Percentiles rank a stretch among this genome's conserved stretches.
phyloP scores from a whole-genome alignment of 2,329 filamentous ascomycete genomes.

The Calcarisporium arbuscula region DNA sequence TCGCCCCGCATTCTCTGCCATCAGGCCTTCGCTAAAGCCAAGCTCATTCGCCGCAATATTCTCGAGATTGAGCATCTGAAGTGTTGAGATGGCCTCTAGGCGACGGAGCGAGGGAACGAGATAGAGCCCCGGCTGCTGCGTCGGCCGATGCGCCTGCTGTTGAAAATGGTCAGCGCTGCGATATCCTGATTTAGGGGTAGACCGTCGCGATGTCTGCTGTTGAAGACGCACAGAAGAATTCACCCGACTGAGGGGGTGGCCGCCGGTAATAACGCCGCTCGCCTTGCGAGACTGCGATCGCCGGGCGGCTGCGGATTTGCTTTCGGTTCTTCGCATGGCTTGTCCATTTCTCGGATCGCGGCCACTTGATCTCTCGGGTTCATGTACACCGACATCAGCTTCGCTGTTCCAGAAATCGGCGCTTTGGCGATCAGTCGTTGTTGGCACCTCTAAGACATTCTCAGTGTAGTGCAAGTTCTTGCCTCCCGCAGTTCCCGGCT shows the following conservation, averaged over 20 bases:
- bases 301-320: conserved; percentile 40
- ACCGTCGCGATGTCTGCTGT: conserved; percentile 23
- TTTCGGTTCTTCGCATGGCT: conserved; percentile 44
- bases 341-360: conserved; percentile 46
- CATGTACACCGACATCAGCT: conserved; percentile 53
- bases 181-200: conserved; percentile 22
- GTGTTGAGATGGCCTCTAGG: conserved; percentile 58
- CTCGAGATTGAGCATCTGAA: conserved; percentile 89
- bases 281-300: conserved; percentile 54
- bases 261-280: conserved; percentile 33
- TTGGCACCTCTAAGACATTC: conserved; percentile 70
- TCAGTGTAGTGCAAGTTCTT: conserved; percentile 91
- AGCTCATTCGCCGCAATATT: conserved; percentile 84
- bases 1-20: conserved; percentile 85
- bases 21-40: conserved; percentile 80
- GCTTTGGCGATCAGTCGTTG: conserved; percentile 29
- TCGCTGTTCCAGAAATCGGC: conserved; percentile 69
- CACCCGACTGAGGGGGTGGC: conserved; percentile 38
- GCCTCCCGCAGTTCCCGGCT: conserved; percentile 67
- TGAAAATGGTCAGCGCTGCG: conserved; percentile 26
- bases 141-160: too few relatives aligned
- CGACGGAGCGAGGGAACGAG: conserved; percentile 48
- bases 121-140: conserved; percentile 43
- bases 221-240: conserved; percentile 40
- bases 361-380: conserved; percentile 39